Evolutionary conservation across 2,329 filamentous ascomycete species (phyloP), one percentile per base, ranked within the genome.

Genomic region (Neonectria punicea): DNA sequence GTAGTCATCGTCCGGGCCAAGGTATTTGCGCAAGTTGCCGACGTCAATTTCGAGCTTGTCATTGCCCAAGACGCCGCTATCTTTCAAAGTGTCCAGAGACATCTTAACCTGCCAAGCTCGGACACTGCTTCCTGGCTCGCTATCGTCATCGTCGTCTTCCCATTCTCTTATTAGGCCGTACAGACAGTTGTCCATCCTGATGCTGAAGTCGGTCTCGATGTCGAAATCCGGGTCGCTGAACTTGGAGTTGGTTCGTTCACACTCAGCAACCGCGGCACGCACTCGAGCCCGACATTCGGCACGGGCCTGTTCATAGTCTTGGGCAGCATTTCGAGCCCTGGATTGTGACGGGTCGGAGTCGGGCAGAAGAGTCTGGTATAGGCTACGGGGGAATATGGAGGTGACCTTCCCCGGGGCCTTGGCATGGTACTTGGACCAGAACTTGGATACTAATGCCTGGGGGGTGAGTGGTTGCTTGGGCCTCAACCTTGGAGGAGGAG

Each of bases 171-270:
- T 53, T 20, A 73, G 59, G 64, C 83, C 80, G 70, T 75, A 72
- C 32, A 83, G 76, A 47, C 81, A 83, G 67, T 83, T 81, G 20
- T 73, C 55, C 11, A 71, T 56, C 1, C 53, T 44, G 5, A 81
- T 84, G 69, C 51, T 55, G 55, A 71, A 70, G 61, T 83, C 81
- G 6, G 68, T 64, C 68, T 82, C 81, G 53, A 83, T 79, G 61
- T 83, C 80, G 61, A 82, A 84, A 67, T 82, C 80, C 1, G 80
- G 75, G 55, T 84, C 82, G 49, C 79, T 81, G 61, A 80, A 83
- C 71, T 82, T 83, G 61, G 81, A 77, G 65, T 84, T 84, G 25
- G 80, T 83, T 30, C 80, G 80, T 46, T 79, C 73, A 71, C 81
- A 84, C 66, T 83, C 80, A 44, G 74, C 74, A 43, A 82, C 76